Evolutionary conservation across 2,329 filamentous ascomycete species (phyloP).

Genomic region (Penicillium oxalicum): DNA sequence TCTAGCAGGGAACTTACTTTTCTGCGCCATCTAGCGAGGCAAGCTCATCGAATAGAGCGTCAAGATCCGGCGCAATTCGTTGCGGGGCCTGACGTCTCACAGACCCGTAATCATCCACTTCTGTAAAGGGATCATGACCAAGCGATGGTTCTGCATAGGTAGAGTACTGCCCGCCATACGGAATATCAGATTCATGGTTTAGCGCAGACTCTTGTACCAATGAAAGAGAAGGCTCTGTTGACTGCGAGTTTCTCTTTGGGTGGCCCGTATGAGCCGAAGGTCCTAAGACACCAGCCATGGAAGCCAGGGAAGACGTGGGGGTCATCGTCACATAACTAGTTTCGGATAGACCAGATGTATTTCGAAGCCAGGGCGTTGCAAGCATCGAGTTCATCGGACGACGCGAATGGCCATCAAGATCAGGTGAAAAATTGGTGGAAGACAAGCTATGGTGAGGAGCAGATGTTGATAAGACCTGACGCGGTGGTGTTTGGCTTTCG

Average conservation of each 20-base stretch:
- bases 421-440: conserved; percentile 1
- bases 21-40: conserved; percentile 52
- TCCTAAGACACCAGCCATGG: conserved; percentile 17
- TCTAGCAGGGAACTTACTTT: conserved; percentile 28
- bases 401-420: conserved; percentile 3
- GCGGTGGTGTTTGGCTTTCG: conserved; percentile 6
- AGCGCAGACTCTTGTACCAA: conserved; percentile 20
- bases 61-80: conserved; percentile 35
- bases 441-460: conserved; percentile 7
- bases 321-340: conserved; percentile 23
- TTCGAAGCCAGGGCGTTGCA: conserved; percentile 25
- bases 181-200: conserved; percentile 21
- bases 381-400: conserved; percentile 19
- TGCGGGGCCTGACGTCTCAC: conserved; percentile 18
- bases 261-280: conserved; percentile 16
- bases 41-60: conserved; percentile 54
- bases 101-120: conserved; percentile 26
- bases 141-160: conserved; percentile 26
- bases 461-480: conserved; percentile 5
- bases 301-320: conserved; percentile 23
- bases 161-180: conserved; percentile 21
- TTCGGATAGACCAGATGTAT: conserved; percentile 23
- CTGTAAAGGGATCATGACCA: conserved; percentile 22
- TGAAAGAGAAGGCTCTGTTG: conserved; percentile 14
- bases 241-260: conserved; percentile 13